These are phyloP conservation scores for Capronia americana DNA, from an alignment of 2,329 filamentous ascomycete species.

Conservation along the genomic window DNA sequence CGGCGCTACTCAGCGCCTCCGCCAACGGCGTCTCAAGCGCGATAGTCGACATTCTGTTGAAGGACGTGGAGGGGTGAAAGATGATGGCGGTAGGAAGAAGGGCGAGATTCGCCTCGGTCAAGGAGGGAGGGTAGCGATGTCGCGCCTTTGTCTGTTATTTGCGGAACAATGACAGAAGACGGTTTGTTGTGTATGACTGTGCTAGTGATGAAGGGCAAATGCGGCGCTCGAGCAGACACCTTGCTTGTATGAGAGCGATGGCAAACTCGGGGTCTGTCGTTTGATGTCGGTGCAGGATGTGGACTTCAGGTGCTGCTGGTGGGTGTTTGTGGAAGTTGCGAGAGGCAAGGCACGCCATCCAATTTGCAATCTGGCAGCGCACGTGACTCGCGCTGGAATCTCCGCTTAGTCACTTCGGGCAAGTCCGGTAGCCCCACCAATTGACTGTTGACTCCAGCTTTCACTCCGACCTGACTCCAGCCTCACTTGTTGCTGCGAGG, in stretches of 20 bases:
- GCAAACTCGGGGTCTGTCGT: neutral
- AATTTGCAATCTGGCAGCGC: conserved; percentile 5
- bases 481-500: too few species aligned
- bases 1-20: conserved; percentile 77
- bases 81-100: neutral
- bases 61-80: neutral
- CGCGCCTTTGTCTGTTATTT: conserved; percentile 25
- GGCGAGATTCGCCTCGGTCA: conserved; percentile 20
- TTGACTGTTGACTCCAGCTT: neutral
- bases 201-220: neutral
- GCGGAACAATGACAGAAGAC: conserved; percentile 21
- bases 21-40: conserved; percentile 81
- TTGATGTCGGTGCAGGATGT: conserved; percentile 9
- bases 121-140: conserved; percentile 14
- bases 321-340: conserved; percentile 13
- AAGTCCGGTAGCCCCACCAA: neutral
- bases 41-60: conserved; percentile 36
- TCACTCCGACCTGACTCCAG: neutral
- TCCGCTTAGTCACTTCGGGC: neutral
- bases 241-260: neutral
- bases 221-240: neutral
- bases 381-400: conserved; percentile 9
- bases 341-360: conserved; percentile 14
- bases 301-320: conserved; percentile 3
- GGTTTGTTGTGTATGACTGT: conserved; percentile 2